phyloP scores from a whole-genome alignment of 2,329 filamentous ascomycete genomes.

The Aspergillus versicolor region DNA sequence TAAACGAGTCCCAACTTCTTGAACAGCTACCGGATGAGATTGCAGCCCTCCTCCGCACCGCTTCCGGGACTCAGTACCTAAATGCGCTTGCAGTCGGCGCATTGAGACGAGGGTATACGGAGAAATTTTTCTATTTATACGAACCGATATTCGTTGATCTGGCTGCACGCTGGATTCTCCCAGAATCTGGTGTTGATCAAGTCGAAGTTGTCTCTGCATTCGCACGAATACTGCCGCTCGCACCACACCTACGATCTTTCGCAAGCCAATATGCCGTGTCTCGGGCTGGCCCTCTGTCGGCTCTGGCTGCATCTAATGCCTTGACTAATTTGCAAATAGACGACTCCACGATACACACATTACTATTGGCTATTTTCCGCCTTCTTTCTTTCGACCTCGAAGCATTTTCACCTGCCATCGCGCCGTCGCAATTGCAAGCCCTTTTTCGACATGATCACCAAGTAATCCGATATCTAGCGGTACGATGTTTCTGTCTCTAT shows the following conservation, averaged over 20 bases:
- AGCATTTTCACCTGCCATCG: slow-evolving; percentile 65
- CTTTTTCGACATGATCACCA: slow-evolving; percentile 62
- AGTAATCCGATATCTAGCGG: slow-evolving; percentile 73
- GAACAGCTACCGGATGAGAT: slow-evolving; percentile 68
- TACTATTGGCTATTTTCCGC: slow-evolving; percentile 72
- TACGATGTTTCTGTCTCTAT: slow-evolving; percentile 76
- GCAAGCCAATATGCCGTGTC: slow-evolving; percentile 53
- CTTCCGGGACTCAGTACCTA: slow-evolving; percentile 65
- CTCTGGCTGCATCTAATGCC: slow-evolving; percentile 30
- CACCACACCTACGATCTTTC: slow-evolving; percentile 74
- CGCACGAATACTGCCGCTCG: slow-evolving; percentile 76
- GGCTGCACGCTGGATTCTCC: slow-evolving; percentile 71
- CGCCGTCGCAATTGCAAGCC: slow-evolving; percentile 65
- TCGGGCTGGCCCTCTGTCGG: slow-evolving; percentile 34
- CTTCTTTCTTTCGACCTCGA: slow-evolving; percentile 73
- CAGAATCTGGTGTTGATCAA: slow-evolving; percentile 34
- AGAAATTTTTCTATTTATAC: slow-evolving; percentile 72
- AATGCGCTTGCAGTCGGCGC: slow-evolving; percentile 69
- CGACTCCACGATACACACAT: slow-evolving; percentile 39
- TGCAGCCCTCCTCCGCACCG: slow-evolving; percentile 63
- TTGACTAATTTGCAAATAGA: slow-evolving; percentile 34
- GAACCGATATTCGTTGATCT: slow-evolving; percentile 76
- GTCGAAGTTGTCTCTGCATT: slow-evolving; percentile 65
- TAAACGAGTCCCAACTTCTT: slow-evolving; percentile 53
- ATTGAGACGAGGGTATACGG: slow-evolving; percentile 68